These are phyloP conservation scores for Microglena sp. DNA, from an alignment of 139 green algal genomes.

Conservation along the genomic window DNA sequence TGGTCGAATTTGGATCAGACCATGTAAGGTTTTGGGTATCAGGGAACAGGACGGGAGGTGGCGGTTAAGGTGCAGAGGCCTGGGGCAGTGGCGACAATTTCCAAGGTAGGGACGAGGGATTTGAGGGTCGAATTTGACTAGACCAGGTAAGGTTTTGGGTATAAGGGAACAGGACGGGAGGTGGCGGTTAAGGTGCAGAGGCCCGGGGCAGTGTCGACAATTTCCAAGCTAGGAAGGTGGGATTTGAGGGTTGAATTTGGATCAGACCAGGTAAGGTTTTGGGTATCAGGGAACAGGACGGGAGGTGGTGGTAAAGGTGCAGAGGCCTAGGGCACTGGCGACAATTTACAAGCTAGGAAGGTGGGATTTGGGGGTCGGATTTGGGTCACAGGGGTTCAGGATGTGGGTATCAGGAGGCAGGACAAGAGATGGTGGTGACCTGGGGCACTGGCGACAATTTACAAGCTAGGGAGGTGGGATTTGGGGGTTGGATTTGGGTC, in stretches of 20 bases:
- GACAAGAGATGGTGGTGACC: no score
- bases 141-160: no score
- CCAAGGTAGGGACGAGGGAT: constrained; percentile 45
- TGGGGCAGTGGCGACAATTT: constrained; percentile 67
- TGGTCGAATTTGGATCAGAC: no score
- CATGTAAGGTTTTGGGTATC: no score
- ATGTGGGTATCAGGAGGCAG: neutral
- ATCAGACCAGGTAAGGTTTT: no score
- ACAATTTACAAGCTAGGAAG: constrained; percentile 64
- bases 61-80: constrained; percentile 95
- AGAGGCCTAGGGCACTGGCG: constrained; percentile 71
- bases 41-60: constrained; percentile 39
- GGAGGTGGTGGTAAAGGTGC: constrained; percentile 91
- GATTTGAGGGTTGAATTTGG: no score
- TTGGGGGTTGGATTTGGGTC: no score
- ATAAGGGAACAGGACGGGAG: constrained; percentile 13
- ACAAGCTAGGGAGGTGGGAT: no score
- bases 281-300: neutral
- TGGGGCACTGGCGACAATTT: no score
- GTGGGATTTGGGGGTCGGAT: no score
- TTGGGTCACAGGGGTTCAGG: no score
- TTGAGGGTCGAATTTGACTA: no score
- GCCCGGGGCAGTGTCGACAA: constrained; percentile 66
- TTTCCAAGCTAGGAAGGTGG: constrained; percentile 57
- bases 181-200: constrained; percentile 96